Evolutionary conservation across 2,329 filamentous ascomycete species (phyloP), one percentile per base, ranked within the genome.

Genomic region (Akanthomyces lecanii): DNA sequence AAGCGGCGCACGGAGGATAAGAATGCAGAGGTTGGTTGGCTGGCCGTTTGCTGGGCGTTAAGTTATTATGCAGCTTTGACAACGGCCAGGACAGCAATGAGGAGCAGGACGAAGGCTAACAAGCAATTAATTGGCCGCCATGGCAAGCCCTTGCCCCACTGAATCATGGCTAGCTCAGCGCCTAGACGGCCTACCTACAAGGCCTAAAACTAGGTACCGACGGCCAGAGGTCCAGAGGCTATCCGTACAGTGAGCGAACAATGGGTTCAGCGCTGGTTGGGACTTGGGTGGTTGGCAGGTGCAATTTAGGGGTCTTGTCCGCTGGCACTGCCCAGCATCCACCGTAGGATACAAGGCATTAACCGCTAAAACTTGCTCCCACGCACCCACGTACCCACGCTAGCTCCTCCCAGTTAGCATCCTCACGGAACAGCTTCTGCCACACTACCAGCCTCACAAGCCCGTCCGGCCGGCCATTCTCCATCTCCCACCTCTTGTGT

Each of bases 361-460:
- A 21, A 21, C 18, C 30, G 33, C 50, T 23, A 10, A 21, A 33
- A n/a, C 50, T 21, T 21, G 30, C 48, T 33, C 6, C 47, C 16
- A 14, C 23, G 16, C 53, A 38, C 23, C 36, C 21, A 28, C 18
- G 11, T 28, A 16, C 21, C 23, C 21, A 44, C 21, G n/a, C 52
- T 55, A 55, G 23, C 53, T 55, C 16, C 23, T 44, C 53, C 25
- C 53, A 55, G 53, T 55, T 55, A 55, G 38, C 16, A 44, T 12
- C 30, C 30, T 52, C 50, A 21, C 28, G 30, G 28, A 36, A 14
- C 33, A 42, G 33, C 36, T 30, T 40, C 45, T 52, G 57, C 57
- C 36, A 18, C 48, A 45, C 38, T 25, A 61, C 58, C 58, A 61
- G 58, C 50, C 48, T 53, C 50, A 45, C 40, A 61, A n/a, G 28